Conservation (phyloP, 2,329 filamentous ascomycete genomes). For the Xylariales sp. region DNA sequence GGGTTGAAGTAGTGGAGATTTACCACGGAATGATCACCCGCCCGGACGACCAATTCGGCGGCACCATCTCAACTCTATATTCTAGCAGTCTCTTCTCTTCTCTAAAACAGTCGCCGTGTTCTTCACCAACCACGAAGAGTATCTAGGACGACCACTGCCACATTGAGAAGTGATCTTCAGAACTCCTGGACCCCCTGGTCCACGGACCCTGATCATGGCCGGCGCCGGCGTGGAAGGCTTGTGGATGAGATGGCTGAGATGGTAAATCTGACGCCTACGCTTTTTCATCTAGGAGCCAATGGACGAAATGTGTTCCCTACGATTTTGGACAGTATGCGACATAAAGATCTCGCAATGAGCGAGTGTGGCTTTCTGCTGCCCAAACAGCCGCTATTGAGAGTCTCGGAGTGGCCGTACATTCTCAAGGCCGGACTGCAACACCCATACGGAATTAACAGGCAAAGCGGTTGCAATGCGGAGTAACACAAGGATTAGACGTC, state of each 20-base stretch:
- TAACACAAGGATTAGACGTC: conserved; percentile 36
- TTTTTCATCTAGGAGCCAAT: conserved; percentile 36
- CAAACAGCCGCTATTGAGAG: conserved; percentile 41
- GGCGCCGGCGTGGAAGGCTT: conserved; percentile 1
- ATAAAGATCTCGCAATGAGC: conserved; percentile 18
- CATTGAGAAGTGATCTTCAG: conserved; percentile 45
- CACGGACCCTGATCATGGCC: conserved; percentile 39
- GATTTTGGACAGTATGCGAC: neutral
- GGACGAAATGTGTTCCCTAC: conserved; percentile 23
- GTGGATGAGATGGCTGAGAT: conserved; percentile 2
- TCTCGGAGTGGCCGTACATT: conserved; percentile 39
- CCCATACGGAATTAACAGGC: conserved; percentile 36
- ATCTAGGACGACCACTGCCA: conserved; percentile 41
- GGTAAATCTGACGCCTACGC: conserved; percentile 26
- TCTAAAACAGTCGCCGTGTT: conserved; percentile 38
- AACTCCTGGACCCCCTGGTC: conserved; percentile 34
- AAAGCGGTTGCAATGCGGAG: conserved; percentile 29
- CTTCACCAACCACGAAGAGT: conserved; percentile 43
- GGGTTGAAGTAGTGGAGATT: conserved; percentile 35
- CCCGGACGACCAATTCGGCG: conserved; percentile 40
- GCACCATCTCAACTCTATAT: too few species aligned
- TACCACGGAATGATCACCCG: conserved; percentile 41
- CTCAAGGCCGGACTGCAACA: conserved; percentile 41
- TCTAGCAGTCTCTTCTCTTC: too few species aligned
- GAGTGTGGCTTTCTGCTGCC: conserved; percentile 39